Conservation (phyloP, 164 flowering plant species). For the Sextonia rubra region DNA sequence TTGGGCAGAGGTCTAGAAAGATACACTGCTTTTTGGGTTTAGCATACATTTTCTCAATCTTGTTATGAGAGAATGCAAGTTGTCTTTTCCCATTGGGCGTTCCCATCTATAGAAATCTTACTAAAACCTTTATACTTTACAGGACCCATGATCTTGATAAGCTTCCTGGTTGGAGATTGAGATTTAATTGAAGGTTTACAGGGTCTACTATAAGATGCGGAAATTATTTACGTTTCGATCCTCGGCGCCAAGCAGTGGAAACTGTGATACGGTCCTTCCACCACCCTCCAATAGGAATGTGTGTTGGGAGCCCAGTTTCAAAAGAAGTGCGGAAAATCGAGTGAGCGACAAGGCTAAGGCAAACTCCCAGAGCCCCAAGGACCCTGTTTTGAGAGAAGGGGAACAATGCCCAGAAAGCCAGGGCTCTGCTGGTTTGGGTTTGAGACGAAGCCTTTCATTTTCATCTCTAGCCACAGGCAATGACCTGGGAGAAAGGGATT, state of each 20-base stretch:
- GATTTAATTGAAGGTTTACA: not conserved
- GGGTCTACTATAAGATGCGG: constrained; percentile 41
- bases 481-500: constrained; percentile 24
- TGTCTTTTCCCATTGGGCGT: not conserved
- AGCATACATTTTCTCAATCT: not conserved
- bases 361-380: constrained; percentile 19
- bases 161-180: not conserved
- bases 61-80: not conserved
- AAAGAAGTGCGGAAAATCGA: constrained; percentile 16
- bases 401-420: constrained; percentile 27
- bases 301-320: constrained; percentile 36
- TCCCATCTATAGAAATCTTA: not conserved
- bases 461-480: constrained; percentile 50
- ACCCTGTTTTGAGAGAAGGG: constrained; percentile 23
- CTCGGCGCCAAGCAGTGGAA: constrained; percentile 41
- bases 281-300: constrained; percentile 37
- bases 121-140: not conserved
- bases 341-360: constrained; percentile 1
- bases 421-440: constrained; percentile 30
- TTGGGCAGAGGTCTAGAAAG: not conserved
- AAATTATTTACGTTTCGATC: constrained; percentile 79
- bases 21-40: not conserved
- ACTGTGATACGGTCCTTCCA: constrained; percentile 29
- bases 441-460: constrained; percentile 71
- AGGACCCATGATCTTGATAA: not conserved